A percentile compares a stretch with the other conserved stretches of the same genome.
Conservation (phyloP, 768 basidiomycete genomes). For the Leucocoprinus sp. region DNA sequence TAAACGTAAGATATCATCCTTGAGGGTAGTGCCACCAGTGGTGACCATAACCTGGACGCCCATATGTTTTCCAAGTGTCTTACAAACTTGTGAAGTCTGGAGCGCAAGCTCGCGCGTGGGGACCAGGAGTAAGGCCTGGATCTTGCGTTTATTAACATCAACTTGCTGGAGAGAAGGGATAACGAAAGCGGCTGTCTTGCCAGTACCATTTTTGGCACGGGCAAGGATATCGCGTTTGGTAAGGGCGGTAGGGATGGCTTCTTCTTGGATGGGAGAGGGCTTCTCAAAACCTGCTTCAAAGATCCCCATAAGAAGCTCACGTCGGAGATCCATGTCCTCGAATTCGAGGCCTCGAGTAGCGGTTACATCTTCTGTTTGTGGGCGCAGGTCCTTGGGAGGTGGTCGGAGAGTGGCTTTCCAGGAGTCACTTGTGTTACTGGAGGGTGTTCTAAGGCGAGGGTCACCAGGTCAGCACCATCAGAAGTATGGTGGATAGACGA, state of each 20-base stretch:
- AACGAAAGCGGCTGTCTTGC: conserved; percentile 98
- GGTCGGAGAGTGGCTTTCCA: conserved; percentile 79
- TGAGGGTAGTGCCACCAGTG: conserved; percentile 94
- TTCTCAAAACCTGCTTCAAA: conserved; percentile 97
- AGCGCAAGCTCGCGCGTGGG: conserved; percentile 98
- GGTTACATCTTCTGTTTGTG: conserved; percentile 96
- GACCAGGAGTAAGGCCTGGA: conserved; percentile 93
- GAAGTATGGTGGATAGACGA: background rate
- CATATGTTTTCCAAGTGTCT: conserved; percentile 94
- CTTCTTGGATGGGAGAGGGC: conserved; percentile 98
- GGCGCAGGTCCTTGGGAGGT: conserved; percentile 86
- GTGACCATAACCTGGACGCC: conserved; percentile 97
- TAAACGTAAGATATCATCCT: conserved; percentile 94
- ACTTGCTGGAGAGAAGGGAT: conserved; percentile 94
- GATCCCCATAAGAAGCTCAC: conserved; percentile 98
- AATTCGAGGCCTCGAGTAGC: conserved; percentile 92
- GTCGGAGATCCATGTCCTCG: conserved; percentile 86
- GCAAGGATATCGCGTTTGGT: conserved; percentile 91
- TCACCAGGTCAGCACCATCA: background rate
- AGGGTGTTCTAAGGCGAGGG: conserved; percentile 22
- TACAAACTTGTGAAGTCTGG: conserved; percentile 98
- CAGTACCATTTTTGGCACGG: conserved; percentile 94
- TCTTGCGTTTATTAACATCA: conserved; percentile 75
- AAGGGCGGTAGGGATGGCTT: conserved; percentile 93
- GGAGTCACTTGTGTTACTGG: conserved; percentile 23